Evolutionary conservation across 75 land plant genomes (phyloP).

Genomic region (Picea sitchensis): DNA sequence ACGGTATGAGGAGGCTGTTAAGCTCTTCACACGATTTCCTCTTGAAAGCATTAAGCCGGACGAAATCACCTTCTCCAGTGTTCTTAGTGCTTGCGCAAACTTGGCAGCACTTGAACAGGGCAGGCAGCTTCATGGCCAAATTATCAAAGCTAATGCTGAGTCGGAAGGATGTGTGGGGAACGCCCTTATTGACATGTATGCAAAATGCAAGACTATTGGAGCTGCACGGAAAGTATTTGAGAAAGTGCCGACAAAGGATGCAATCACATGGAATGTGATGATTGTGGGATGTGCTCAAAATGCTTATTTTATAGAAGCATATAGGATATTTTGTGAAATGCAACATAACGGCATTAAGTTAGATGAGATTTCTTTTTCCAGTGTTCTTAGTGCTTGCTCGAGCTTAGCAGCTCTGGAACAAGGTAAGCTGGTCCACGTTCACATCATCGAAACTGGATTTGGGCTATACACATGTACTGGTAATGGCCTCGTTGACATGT

Average conservation of each 20-base stretch:
- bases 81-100: too few species aligned
- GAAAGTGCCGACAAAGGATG: conserved; percentile 33
- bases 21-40: too few species aligned
- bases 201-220: conserved; percentile 35
- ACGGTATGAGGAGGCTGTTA: too few species aligned
- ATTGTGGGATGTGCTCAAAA: conserved; percentile 60
- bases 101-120: too few species aligned
- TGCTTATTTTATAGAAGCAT: conserved; percentile 39
- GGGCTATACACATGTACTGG: conserved; percentile 45
- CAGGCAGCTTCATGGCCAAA: neutral
- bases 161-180: conserved; percentile 7
- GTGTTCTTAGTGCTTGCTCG: conserved; percentile 69
- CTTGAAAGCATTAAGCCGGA: too few species aligned
- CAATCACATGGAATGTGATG: conserved; percentile 67
- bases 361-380: conserved; percentile 52
- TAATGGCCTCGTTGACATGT: conserved; percentile 71
- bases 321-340: conserved; percentile 53
- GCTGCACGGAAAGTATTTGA: conserved; percentile 47
- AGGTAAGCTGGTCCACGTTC: conserved; percentile 56
- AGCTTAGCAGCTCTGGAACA: conserved; percentile 54
- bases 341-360: conserved; percentile 30
- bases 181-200: conserved; percentile 43
- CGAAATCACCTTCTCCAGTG: too few species aligned
- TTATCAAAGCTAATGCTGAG: neutral
- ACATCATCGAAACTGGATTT: conserved; percentile 24